Evolutionary conservation across 176 grass and related monocot genomes (phyloP).

Genomic region (Stipa capillata): DNA sequence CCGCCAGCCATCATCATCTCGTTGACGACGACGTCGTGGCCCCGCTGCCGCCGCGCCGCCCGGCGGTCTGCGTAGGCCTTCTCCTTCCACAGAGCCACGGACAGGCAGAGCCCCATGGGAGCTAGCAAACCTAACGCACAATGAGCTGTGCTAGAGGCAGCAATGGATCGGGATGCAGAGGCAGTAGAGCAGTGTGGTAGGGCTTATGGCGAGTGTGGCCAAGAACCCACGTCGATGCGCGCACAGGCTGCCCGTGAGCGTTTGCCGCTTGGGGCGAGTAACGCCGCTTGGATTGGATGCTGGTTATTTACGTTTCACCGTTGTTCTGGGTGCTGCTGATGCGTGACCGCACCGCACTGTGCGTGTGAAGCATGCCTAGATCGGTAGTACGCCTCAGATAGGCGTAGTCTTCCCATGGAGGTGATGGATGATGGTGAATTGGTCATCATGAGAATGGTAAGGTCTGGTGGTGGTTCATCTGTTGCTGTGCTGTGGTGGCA

Average conservation of each 20-base stretch:
- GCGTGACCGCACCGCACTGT: neutral
- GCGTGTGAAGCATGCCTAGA: neutral
- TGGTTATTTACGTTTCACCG: slow-evolving; percentile 39
- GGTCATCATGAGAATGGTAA: too few species aligned
- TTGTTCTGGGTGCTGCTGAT: neutral
- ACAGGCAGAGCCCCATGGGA: slow-evolving; percentile 36
- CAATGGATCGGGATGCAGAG: neutral
- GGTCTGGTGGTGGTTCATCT: too few species aligned
- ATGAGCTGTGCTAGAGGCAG: too few species aligned
- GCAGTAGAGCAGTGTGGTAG: neutral
- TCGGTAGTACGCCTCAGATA: neutral
- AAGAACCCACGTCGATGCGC: too few species aligned
- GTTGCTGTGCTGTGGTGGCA: neutral
- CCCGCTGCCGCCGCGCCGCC: neutral
- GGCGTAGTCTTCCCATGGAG: too few species aligned
- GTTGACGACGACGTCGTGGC: neutral
- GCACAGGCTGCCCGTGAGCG: slow-evolving; percentile 26
- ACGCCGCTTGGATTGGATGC: too few species aligned
- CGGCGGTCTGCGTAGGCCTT: too few species aligned
- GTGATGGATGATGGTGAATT: too few species aligned
- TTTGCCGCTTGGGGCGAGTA: neutral
- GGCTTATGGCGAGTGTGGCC: slow-evolving; percentile 20
- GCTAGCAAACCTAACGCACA: too few species aligned
- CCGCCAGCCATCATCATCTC: neutral
- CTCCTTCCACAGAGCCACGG: slow-evolving; percentile 35